Base-by-base conservation (phyloP, 305 asterid genomes). In the Salvia sclarea region DNA sequence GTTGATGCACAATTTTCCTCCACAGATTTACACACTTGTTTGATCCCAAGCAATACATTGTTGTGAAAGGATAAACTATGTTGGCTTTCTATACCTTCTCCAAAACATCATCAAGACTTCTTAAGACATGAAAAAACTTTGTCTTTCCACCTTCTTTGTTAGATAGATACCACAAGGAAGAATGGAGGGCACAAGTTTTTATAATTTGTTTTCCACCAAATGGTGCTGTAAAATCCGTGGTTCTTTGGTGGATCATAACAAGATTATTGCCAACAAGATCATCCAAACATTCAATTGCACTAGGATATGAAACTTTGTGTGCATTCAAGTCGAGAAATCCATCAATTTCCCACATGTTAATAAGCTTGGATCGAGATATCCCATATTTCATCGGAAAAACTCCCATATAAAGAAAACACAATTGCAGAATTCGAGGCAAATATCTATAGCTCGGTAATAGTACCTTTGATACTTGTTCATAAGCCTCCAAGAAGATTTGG, bases 361-460 rank as follows among this genome's bases (percentile, higher is more conserved):
- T 28, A 6, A 28, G 33, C 33, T 28, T 28, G 33, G 33, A 4
- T 3, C 33, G 33, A 28, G 33, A 28, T 28, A 28, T 28, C 33
- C 2, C 33, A 28, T 28, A 14, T 10, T 67, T 49, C 18, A 12
- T 66, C 7, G 70, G 74, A 17, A 81, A 81, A 55, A 72, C 80
- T 64, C 78, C 80, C 62, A 78, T 58, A 3, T 59, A 58, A 2
- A 69, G 67, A 38, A 69, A 69, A 1, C 40, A 59, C 11, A n/a
- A 6, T 35, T 37, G 30, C 2, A 69, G 1, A 17, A n/a, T n/a
- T 48, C 22, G 33, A 59, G 60, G 52, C 11, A 59, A 4, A 52
- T 5, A 31, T 1, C 33, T 24, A 14, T 69, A 69, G 61, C 60
- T 69, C 0, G 67, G 53, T 47, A 30, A 8, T n/a, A 59, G 40